These are phyloP conservation scores for Eucalyptus grandis DNA, from an alignment of 345 rosid genomes.

Conservation along the genomic window DNA sequence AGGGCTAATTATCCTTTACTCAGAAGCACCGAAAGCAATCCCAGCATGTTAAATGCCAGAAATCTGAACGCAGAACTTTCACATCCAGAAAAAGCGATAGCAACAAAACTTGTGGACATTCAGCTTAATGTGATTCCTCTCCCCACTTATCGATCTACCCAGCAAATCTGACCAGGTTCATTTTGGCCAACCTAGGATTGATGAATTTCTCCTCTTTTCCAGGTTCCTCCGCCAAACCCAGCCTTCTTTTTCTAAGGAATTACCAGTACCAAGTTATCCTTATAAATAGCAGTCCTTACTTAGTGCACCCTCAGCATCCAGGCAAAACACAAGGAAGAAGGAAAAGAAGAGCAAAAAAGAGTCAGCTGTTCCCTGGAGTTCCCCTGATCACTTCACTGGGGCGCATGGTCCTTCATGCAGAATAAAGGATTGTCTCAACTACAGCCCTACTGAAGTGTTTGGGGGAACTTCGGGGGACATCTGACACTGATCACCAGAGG, in stretches of 20 bases:
- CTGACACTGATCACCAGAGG: not conserved
- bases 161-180: not conserved
- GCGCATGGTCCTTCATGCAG: not conserved
- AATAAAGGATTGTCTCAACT: not conserved
- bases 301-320: not conserved
- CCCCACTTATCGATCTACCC: not conserved
- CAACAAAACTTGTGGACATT: not conserved
- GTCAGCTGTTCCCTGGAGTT: slow-evolving; percentile 10
- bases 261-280: not conserved
- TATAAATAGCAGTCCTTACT: not conserved
- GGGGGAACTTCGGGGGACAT: slow-evolving; percentile 17
- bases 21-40: not conserved
- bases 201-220: not conserved
- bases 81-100: not conserved
- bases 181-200: not conserved
- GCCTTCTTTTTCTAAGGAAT: not conserved
- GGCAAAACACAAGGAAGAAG: not conserved
- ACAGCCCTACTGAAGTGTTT: slow-evolving; percentile 19
- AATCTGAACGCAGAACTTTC: not conserved
- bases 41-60: not conserved
- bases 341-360: not conserved
- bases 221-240: not conserved
- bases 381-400: slow-evolving; percentile 11
- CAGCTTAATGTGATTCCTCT: not conserved
- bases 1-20: not conserved